Evolutionary conservation across 2,329 filamentous ascomycete species (phyloP).

Genomic region (Aspergillus niger): DNA sequence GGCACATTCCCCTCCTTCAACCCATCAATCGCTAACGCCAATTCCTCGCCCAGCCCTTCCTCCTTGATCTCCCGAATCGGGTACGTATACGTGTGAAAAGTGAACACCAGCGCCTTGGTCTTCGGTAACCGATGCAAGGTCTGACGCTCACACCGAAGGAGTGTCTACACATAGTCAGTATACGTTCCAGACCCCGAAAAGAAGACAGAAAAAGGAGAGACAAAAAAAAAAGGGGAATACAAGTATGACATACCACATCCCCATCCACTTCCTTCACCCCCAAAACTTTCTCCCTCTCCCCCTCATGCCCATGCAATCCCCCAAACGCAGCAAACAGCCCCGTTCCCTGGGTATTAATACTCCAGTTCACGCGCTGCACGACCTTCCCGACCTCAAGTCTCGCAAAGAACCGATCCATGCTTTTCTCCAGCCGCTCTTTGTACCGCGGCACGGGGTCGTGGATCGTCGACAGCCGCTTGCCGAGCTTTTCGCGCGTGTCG

Average conservation of each 20-base stretch:
- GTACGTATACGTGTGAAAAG: conserved; percentile 65
- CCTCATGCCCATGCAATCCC: conserved; percentile 32
- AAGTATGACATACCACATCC: conserved; percentile 39
- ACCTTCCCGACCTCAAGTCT: conserved; percentile 55
- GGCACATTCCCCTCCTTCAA: conserved; percentile 59
- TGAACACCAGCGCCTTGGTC: conserved; percentile 59
- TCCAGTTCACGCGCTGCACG: conserved; percentile 59
- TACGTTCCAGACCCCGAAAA: background rate
- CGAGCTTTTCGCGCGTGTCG: conserved; percentile 57
- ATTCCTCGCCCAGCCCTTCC: conserved; percentile 56
- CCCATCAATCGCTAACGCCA: conserved; percentile 62
- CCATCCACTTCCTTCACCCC: conserved; percentile 47
- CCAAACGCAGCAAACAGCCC: conserved; percentile 46
- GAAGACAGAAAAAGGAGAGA: background rate
- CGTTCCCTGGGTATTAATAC: conserved; percentile 38
- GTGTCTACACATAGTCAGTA: conserved; percentile 38
- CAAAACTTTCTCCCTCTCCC: conserved; percentile 22
- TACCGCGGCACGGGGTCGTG: conserved; percentile 63
- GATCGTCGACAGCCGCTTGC: conserved; percentile 55
- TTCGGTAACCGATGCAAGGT: conserved; percentile 61
- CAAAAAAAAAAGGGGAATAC: background rate
- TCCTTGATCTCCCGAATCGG: conserved; percentile 56
- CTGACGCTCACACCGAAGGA: conserved; percentile 61
- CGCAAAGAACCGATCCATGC: conserved; percentile 65
- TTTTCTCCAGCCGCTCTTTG: conserved; percentile 55